Base-by-base conservation (phyloP, 2,329 filamentous ascomycete genomes). In the Penicillium fuscoglaucum region DNA sequence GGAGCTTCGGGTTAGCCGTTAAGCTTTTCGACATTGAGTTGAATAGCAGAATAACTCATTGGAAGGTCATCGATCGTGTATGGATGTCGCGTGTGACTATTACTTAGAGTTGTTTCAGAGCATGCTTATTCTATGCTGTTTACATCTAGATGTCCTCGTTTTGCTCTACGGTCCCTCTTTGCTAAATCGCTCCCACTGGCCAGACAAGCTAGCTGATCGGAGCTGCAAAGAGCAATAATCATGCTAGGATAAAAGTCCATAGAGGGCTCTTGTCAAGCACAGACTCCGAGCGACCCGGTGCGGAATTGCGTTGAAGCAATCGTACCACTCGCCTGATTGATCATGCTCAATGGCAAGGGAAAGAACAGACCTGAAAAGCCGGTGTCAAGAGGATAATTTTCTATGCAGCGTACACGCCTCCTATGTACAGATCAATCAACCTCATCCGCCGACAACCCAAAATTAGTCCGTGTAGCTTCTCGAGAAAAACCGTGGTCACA, bases 351-450 rank as follows among this genome's bases (percentile, higher is more conserved):
- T 24, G 31, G 17, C 31, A 55, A 10, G n/a, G 13, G n/a, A 6
- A 40, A 40, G 12, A 21, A 39, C 21, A 37, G 15, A 12, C 10
- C 17, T 17, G 17, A 53, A 49, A 52, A 52, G 13, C 24, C 12
- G 46, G 41, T 52, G 28, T 54, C 37, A 64, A 55, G 57, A 65
- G 55, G 45, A 58, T 59, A 46, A 48, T 61, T 60, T 67, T 61
- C 64, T 65, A 68, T 68, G 66, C 66, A 67, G 63, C 63, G 63
- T 68, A 68, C 66, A 68, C 49, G 59, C 54, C 58, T 66, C 60
- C 59, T 68, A 68, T 68, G 63, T 68, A 68, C 66, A 68, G 57
- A 66, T 62, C 56, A 58, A 65, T 54, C 44, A 59, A 65, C 47
- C 52, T 43, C 61, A 66, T 62, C 65, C 57, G 52, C 57, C 45